Evolutionary conservation across 441 rosid genomes (phyloP).

Genomic region (Codiaeum variegatum): DNA sequence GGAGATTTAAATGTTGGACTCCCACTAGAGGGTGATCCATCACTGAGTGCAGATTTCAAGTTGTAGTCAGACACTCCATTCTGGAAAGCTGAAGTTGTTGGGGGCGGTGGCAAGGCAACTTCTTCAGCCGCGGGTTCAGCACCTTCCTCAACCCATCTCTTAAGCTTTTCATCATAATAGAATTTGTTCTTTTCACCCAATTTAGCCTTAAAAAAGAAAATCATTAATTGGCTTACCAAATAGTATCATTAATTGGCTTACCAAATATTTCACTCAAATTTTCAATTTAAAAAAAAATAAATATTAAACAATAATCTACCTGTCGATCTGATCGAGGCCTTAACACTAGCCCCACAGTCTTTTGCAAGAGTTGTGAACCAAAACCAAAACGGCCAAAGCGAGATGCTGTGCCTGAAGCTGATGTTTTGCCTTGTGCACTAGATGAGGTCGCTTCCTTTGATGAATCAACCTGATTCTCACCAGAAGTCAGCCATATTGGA

Average conservation of each 20-base stretch:
- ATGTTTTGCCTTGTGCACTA: slow-evolving; percentile 51
- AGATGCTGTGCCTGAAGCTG: slow-evolving; percentile 52
- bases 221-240: neutral
- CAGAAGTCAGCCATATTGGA: slow-evolving; percentile 19
- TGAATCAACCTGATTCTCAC: slow-evolving; percentile 45
- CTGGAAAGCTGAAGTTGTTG: slow-evolving; percentile 54
- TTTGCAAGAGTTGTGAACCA: slow-evolving; percentile 70
- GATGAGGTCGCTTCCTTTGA: slow-evolving; percentile 46
- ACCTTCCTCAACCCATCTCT: slow-evolving; percentile 98
- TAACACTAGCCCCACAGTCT: slow-evolving; percentile 84
- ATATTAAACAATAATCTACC: slow-evolving; percentile 35
- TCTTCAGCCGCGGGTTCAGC: slow-evolving; percentile 82
- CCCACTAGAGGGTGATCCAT: slow-evolving; percentile 42
- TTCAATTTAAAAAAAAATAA: slow-evolving; percentile 7
- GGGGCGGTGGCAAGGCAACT: slow-evolving; percentile 80
- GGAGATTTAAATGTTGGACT: slow-evolving; percentile 41
- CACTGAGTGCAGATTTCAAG: slow-evolving; percentile 54
- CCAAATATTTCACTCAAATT: neutral
- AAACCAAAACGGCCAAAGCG: slow-evolving; percentile 80
- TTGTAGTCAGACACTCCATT: slow-evolving; percentile 66
- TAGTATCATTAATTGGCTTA: neutral
- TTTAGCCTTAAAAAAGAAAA: slow-evolving; percentile 60
- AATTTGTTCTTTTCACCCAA: slow-evolving; percentile 85
- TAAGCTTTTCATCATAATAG: slow-evolving; percentile 89
- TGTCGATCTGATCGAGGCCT: slow-evolving; percentile 68